Evolutionary conservation across 1,139 yeast genomes (phyloP).

Genomic region (Zygosaccharomyces sapae): DNA sequence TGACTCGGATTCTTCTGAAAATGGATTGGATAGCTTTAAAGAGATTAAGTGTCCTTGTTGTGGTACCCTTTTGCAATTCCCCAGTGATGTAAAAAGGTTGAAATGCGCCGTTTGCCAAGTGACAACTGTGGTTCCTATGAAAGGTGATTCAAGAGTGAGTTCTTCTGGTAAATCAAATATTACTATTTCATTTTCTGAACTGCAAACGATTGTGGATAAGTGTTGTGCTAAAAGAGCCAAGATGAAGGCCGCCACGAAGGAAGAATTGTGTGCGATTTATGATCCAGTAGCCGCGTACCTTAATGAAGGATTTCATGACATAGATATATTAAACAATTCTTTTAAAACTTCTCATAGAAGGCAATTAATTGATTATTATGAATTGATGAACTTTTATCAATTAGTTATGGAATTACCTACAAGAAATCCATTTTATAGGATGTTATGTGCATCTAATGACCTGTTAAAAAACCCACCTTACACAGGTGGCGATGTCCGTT

Average conservation of each 20-base stretch:
- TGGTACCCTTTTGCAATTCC: conserved; percentile 53
- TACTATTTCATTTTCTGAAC: conserved; percentile 1
- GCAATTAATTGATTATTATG: conserved; percentile 41
- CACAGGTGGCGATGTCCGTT: conserved; percentile 39
- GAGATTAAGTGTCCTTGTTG: conserved; percentile 45
- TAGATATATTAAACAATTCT: conserved; percentile 45
- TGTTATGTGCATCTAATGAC: conserved; percentile 48
- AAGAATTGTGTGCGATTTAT: conserved; percentile 41
- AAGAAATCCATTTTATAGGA: conserved; percentile 51
- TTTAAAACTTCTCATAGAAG: conserved; percentile 39
- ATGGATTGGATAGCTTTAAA: conserved; percentile 1
- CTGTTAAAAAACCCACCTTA: conserved; percentile 45
- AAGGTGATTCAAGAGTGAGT: not conserved
- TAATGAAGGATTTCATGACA: conserved; percentile 42
- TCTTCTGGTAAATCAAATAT: not conserved
- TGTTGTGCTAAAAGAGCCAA: conserved; percentile 12
- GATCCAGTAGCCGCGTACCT: conserved; percentile 49
- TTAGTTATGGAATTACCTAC: conserved; percentile 51
- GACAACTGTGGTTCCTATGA: conserved; percentile 26
- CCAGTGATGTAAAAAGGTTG: conserved; percentile 45
- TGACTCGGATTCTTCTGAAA: not conserved
- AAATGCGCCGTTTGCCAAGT: conserved; percentile 57
- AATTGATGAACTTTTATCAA: conserved; percentile 43
- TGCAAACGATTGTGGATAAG: conserved; percentile 11
- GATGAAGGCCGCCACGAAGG: conserved; percentile 10